Conservation (phyloP, 1,284 basidiomycete species). For the Anthracocystis panici-leucophaei region DNA sequence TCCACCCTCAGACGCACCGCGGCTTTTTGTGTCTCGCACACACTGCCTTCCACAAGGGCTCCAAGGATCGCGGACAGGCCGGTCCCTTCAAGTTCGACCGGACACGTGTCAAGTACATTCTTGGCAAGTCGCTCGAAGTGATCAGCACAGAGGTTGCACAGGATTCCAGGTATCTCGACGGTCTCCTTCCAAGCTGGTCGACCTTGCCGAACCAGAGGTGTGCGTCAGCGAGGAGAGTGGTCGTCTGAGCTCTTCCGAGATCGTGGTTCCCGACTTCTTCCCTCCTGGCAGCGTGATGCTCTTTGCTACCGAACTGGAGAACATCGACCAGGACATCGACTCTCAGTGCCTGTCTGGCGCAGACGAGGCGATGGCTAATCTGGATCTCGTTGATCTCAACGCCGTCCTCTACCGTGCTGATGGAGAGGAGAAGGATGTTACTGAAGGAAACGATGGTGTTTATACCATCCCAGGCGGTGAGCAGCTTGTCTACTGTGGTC, state of each 20-base stretch:
- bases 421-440: conserved; percentile 64
- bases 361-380: conserved; percentile 52
- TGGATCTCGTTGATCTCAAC: conserved; percentile 62
- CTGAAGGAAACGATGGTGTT: conserved; percentile 57
- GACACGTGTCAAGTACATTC: conserved; percentile 54
- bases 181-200: conserved; percentile 56
- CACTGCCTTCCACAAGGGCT: conserved; percentile 58
- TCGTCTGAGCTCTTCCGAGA: conserved; percentile 50
- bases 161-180: conserved; percentile 50
- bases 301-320: conserved; percentile 59
- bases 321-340: conserved; percentile 54
- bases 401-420: conserved; percentile 63
- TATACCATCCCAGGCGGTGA: conserved; percentile 53
- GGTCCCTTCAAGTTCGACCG: conserved; percentile 59
- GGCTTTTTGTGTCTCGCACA: conserved; percentile 61
- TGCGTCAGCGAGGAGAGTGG: conserved; percentile 36
- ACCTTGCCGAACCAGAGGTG: conserved; percentile 53
- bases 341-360: conserved; percentile 53
- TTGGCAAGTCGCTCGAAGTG: conserved; percentile 61
- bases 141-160: conserved; percentile 22
- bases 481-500: conserved; percentile 60
- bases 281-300: conserved; percentile 65
- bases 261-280: conserved; percentile 61
- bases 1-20: conserved; percentile 63
- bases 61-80: conserved; percentile 53